Evolutionary conservation across 164 flowering plant genomes (phyloP), one percentile per base, ranked within the genome.

Genomic region (Litsea cubeba): DNA sequence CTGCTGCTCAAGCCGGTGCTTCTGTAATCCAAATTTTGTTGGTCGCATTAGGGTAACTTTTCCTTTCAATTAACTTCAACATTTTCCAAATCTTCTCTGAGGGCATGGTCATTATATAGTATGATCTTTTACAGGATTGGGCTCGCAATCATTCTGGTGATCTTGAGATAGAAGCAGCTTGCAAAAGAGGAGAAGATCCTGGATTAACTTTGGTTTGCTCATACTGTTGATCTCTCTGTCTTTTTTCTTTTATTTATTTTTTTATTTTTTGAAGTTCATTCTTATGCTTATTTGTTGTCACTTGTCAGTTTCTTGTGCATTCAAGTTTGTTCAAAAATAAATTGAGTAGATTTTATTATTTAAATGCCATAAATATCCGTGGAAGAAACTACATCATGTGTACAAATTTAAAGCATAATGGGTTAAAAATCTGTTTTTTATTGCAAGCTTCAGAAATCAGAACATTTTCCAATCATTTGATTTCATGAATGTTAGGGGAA

Each of bases 1-100:
- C 98, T 79, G 98, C 99, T 30, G 97, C 98, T 69, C 98, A 94
- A 88, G 98, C 99, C 62, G 97, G 98, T 72, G 96, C 98, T 54
- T 94, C 99, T 70, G 98, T 96, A 70, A 96, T 96, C 82, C 99
- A 96, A 81, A 89, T 96, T 70, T 96, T 89, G 97, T 96, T 79
- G 98, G 99, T 28, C 98, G 97, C 23, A 50, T 92, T 63, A 84
- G 98, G 92, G 98, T 94, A 92, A 79, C 30, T 11, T 71, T 71
- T 79, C 30, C 35, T 74, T 23, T n/a, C 75, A 12, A 10, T 30
- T 5, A 26, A 12, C 1, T 12, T 7, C 50, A 65, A 65, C 67
- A 5, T 70, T n/a, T 35, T 62, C 24, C 23, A 20, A 54, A 64
- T 69, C 17, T 54, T 23, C 18, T 1, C 11, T 5, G 10, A 30